phyloP scores from a whole-genome alignment of 2,329 filamentous ascomycete genomes.

The Aureobasidium sp. region DNA sequence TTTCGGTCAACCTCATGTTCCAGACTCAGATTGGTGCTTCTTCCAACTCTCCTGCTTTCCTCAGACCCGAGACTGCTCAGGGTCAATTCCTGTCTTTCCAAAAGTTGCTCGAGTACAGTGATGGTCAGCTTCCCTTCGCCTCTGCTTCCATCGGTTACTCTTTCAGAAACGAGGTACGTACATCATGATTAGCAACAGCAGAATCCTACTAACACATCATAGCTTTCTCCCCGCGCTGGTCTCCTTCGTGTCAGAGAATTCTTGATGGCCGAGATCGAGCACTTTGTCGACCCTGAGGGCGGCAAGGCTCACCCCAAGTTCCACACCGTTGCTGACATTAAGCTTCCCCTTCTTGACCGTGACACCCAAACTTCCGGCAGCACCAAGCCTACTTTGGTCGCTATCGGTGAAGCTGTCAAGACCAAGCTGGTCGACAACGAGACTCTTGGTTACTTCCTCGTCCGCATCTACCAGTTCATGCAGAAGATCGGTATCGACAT shows the following conservation, averaged over 20 bases:
- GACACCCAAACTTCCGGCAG: conserved; percentile 80
- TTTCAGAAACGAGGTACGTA: conserved; percentile 70
- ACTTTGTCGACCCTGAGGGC: conserved; percentile 89
- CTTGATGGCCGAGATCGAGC: conserved; percentile 98
- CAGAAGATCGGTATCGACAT: conserved; percentile 79
- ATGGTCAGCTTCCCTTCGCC: conserved; percentile 90
- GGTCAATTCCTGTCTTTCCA: conserved; percentile 97
- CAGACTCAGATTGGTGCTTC: conserved; percentile 89
- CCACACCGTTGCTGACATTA: conserved; percentile 70
- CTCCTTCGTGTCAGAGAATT: conserved; percentile 93
- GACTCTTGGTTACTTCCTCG: conserved; percentile 95
- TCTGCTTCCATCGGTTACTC: conserved; percentile 97
- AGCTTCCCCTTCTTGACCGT: conserved; percentile 76
- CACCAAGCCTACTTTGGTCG: conserved; percentile 62
- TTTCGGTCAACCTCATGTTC: conserved; percentile 99
- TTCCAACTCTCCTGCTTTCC: conserved; percentile 74
- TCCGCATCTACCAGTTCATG: conserved; percentile 86
- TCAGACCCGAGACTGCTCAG: conserved; percentile 92
- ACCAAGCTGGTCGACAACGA: conserved; percentile 87
- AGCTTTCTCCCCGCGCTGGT: conserved; percentile 81
- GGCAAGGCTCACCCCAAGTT: conserved; percentile 94
- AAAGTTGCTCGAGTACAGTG: conserved; percentile 94
- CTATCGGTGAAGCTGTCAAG: conserved; percentile 79
- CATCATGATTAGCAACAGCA: background rate
- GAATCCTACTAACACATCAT: background rate